phyloP scores from a whole-genome alignment of 164 flowering plant genomes.

The Santalum album region DNA sequence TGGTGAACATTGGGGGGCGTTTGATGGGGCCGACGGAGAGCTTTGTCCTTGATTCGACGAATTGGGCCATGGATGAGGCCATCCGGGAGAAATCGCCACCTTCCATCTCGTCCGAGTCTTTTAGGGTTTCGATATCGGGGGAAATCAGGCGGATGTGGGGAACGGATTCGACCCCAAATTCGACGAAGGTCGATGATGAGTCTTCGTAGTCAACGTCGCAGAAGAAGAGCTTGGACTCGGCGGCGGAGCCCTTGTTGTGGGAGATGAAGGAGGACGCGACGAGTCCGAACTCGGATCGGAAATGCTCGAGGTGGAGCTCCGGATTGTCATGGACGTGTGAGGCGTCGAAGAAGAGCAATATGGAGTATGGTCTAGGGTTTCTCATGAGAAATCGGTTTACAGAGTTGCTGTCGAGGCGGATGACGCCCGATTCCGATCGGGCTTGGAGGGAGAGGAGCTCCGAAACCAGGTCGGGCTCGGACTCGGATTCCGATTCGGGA shows the following conservation, averaged over 20 bases:
- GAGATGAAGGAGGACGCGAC: constrained; percentile 51
- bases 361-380: constrained; percentile 58
- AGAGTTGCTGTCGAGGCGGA: constrained; percentile 55
- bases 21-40: constrained; percentile 55
- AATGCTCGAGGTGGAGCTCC: constrained; percentile 67
- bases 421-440: constrained; percentile 52
- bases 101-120: constrained; percentile 57
- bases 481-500: not conserved
- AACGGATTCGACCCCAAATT: constrained; percentile 64
- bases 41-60: constrained; percentile 43
- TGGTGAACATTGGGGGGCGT: constrained; percentile 63
- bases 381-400: constrained; percentile 47
- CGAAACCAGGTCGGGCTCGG: constrained; percentile 37
- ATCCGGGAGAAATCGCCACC: constrained; percentile 50
- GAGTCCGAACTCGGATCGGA: constrained; percentile 57
- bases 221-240: constrained; percentile 59
- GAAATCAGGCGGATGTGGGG: constrained; percentile 66
- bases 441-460: constrained; percentile 61
- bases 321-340: constrained; percentile 62
- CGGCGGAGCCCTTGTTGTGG: constrained; percentile 37
- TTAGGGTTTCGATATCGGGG: constrained; percentile 15
- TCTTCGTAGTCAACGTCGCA: constrained; percentile 76
- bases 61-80: constrained; percentile 75
- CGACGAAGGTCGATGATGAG: constrained; percentile 54
- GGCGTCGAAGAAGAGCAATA: constrained; percentile 92